These are phyloP conservation scores for Eutypa lata DNA, from an alignment of 2,329 filamentous ascomycete genomes.

Conservation along the genomic window DNA sequence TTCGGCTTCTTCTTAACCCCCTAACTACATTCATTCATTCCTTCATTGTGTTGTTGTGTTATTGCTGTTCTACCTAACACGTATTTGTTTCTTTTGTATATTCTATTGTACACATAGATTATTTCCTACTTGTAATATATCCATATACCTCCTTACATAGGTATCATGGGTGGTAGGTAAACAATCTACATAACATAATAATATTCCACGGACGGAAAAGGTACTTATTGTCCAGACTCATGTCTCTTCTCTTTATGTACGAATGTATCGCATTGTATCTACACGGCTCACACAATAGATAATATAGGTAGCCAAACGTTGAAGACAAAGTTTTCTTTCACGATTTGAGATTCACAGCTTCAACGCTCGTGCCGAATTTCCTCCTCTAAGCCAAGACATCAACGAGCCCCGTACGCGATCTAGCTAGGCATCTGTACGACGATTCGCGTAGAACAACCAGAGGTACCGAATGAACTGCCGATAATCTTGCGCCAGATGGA, in stretches of 20 bases:
- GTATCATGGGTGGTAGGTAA: neutral
- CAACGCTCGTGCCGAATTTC: neutral
- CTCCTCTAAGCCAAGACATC: neutral
- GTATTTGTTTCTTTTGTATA: neutral
- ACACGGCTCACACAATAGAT: neutral
- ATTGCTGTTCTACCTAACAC: neutral
- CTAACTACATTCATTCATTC: neutral
- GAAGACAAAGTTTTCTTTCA: neutral
- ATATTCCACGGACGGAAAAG: neutral
- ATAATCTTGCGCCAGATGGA: conserved; percentile 27
- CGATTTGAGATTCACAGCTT: neutral
- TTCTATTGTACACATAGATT: neutral
- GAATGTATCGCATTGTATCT: no score
- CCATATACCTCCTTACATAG: neutral
- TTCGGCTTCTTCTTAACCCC: neutral
- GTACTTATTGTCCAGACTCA: no score
- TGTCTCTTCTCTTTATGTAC: neutral
- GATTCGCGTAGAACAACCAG: neutral
- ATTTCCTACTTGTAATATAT: neutral
- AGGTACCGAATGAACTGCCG: neutral
- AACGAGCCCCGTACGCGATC: neutral
- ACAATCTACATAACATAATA: neutral
- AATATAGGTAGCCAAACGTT: neutral
- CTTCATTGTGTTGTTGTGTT: conserved; percentile 2
- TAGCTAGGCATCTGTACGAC: neutral